Percentiles rank a stretch among this genome's conserved stretches.
Evolutionary conservation across 495 filamentous ascomycete species (phyloP).

Genomic region (Friedmanniomyces simplex): DNA sequence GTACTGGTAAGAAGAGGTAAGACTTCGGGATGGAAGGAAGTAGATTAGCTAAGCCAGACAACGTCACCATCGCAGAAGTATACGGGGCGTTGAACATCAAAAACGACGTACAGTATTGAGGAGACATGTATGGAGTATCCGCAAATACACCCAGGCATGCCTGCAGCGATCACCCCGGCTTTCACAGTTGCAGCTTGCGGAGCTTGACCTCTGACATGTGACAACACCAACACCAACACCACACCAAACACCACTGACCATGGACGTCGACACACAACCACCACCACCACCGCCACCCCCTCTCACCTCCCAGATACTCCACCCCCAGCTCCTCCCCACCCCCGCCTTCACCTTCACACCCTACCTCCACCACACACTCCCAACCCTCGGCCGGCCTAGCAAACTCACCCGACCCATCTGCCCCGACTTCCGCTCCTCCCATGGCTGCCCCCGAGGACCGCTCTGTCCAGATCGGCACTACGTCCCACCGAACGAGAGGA

Average conservation of each 20-base stretch:
- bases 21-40: too few species aligned
- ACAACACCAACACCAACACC: too few species aligned
- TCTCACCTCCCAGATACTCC: not conserved
- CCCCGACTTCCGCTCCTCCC: constrained; percentile 65
- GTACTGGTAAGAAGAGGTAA: too few species aligned
- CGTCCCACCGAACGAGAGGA: constrained; percentile 22
- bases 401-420: constrained; percentile 53
- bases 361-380: constrained; percentile 43
- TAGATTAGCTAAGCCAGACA: too few species aligned
- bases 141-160: not conserved
- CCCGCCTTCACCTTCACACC: constrained; percentile 33
- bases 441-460: constrained; percentile 68
- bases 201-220: too few species aligned
- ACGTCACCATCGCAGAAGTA: too few species aligned
- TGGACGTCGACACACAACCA: not conserved
- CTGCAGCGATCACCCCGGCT: not conserved
- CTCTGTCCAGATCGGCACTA: constrained; percentile 53
- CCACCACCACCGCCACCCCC: constrained; percentile 1
- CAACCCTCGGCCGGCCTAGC: constrained; percentile 53
- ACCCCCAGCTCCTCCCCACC: constrained; percentile 23
- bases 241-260: not conserved
- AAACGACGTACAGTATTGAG: too few species aligned
- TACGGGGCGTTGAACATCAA: too few species aligned
- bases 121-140: too few species aligned
- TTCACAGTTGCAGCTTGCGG: not conserved